Percentiles rank a stretch among this genome's conserved stretches.
Conservation (phyloP, 2,329 filamentous ascomycete genomes). For the Colletotrichum sp. region DNA sequence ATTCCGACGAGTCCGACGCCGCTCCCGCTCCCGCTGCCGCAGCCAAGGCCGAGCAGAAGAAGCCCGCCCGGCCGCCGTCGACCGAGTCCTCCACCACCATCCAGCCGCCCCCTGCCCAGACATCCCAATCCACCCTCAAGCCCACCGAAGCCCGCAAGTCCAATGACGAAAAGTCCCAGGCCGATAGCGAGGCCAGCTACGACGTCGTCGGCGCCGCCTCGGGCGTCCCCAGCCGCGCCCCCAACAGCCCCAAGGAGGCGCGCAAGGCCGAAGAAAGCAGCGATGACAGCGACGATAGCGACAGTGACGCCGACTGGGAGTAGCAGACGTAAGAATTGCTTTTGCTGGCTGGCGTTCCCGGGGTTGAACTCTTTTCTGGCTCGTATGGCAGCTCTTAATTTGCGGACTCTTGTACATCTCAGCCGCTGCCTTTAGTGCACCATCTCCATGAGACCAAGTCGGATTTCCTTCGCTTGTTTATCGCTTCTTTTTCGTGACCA, state of each 20-base stretch:
- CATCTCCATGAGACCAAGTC: slow-evolving; percentile 7
- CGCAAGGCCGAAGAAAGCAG: slow-evolving; percentile 66
- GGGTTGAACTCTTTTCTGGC: slow-evolving; percentile 18
- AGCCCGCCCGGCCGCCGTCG: slow-evolving; percentile 48
- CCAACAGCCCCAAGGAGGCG: slow-evolving; percentile 66
- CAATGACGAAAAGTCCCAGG: slow-evolving; percentile 87
- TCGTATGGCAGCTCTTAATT: slow-evolving; percentile 55
- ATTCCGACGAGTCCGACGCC: slow-evolving; percentile 27
- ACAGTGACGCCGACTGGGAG: slow-evolving; percentile 79
- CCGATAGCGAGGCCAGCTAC: slow-evolving; percentile 95
- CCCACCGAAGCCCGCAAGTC: slow-evolving; percentile 72
- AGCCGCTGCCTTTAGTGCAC: slow-evolving; percentile 50
- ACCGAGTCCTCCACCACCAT: slow-evolving; percentile 65
- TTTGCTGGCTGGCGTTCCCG: slow-evolving; percentile 19
- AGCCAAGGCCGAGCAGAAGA: slow-evolving; percentile 31
- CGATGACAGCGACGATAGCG: slow-evolving; percentile 68
- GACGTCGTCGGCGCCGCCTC: slow-evolving; percentile 85
- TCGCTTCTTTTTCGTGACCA: slow-evolving; percentile 73
- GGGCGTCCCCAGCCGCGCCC: slow-evolving; percentile 78
- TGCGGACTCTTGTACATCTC: slow-evolving; percentile 77
- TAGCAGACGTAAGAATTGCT: slow-evolving; percentile 49
- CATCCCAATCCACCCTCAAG: slow-evolving; percentile 52
- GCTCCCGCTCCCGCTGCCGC: slow-evolving; percentile 27
- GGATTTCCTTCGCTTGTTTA: slow-evolving; percentile 32
- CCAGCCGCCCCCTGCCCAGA: slow-evolving; percentile 49